Evolutionary conservation across 75 land plant species (phyloP).

Genomic region (Isoetes taiwanensis): DNA sequence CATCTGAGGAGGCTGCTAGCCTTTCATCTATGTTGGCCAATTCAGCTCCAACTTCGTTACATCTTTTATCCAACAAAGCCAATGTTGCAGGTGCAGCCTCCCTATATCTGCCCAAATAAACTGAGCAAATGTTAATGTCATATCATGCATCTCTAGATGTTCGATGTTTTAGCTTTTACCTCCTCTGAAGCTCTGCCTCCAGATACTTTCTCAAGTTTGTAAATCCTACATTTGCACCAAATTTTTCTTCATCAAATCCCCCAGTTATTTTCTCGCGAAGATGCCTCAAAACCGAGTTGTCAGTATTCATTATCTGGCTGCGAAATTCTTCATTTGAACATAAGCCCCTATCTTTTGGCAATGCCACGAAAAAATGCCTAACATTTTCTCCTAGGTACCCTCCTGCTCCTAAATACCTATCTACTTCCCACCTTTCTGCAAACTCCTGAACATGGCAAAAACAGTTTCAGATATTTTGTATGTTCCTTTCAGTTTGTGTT

Average conservation of each 20-base stretch:
- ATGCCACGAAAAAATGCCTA: constrained; percentile 83
- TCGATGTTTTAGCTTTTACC: constrained; percentile 11
- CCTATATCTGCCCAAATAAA: constrained; percentile 48
- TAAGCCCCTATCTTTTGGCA: constrained; percentile 68
- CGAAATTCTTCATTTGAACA: constrained; percentile 85
- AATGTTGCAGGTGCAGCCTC: constrained; percentile 92
- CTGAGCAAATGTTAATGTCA: no score
- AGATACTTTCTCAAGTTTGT: constrained; percentile 45
- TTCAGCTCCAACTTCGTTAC: constrained; percentile 56
- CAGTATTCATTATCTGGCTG: constrained; percentile 73
- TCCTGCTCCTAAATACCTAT: constrained; percentile 79
- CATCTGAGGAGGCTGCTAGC: constrained; percentile 62
- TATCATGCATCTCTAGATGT: no score
- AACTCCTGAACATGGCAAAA: constrained; percentile 51
- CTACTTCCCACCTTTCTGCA: constrained; percentile 89
- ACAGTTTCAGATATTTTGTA: not conserved
- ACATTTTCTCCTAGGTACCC: constrained; percentile 84
- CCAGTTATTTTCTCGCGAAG: constrained; percentile 68
- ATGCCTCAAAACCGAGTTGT: constrained; percentile 42
- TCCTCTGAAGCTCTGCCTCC: constrained; percentile 79
- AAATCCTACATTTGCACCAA: constrained; percentile 56
- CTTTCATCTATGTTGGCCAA: constrained; percentile 42
- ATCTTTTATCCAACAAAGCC: constrained; percentile 72
- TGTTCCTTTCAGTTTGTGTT: not conserved
- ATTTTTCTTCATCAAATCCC: constrained; percentile 86